Base-by-base conservation (phyloP, 176 grass and related monocot species). In the Otatea glauca region DNA sequence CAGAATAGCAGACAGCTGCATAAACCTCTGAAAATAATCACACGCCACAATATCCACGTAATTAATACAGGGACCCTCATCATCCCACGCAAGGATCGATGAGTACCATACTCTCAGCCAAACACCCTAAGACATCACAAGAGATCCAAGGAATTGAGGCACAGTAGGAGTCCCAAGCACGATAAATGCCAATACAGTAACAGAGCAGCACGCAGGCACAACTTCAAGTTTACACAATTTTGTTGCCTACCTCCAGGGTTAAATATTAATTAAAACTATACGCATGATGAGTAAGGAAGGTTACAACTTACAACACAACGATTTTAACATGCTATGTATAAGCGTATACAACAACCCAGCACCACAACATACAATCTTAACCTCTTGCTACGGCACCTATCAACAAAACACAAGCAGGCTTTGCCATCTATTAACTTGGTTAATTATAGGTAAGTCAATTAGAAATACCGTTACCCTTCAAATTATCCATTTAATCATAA, bases 401-500 rank as follows among this genome's bases (percentile, higher is more conserved):
- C 15, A 20, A 87, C 72, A 7, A 59, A 81, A 60, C 68, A 74
- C n/a, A 83, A 27, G 12, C 60, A 90, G 67, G 73, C 61, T 62
- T 75, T 56, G 0, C 9, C 42, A 75, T 70, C 76, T 87, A 90
- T 87, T 8, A 27, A 86, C 72, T 87, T 16, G 18, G 80, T 75
- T 90, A 87, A 79, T 32, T 79, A 90, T 87, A 82, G 5, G 18
- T 29, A 70, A 58, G 10, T 42, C 50, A 80, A 87, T 80, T 83
- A 84, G 82, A 74, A 76, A 47, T 58, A 88, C 39, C 29, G 24
- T 44, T n/a, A 27, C 80, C 67, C 39, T 80, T 72, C 84, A 90
- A 89, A 93, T 75, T 88, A 77, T 48, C 54, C 35, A 69, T 77
- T 65, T 72, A 89, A 68, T 74, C 71, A 45, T 78, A 88, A 73